Conservation (phyloP, 202 grass and related monocot genomes). For the Dendrocalamus latiflorus region DNA sequence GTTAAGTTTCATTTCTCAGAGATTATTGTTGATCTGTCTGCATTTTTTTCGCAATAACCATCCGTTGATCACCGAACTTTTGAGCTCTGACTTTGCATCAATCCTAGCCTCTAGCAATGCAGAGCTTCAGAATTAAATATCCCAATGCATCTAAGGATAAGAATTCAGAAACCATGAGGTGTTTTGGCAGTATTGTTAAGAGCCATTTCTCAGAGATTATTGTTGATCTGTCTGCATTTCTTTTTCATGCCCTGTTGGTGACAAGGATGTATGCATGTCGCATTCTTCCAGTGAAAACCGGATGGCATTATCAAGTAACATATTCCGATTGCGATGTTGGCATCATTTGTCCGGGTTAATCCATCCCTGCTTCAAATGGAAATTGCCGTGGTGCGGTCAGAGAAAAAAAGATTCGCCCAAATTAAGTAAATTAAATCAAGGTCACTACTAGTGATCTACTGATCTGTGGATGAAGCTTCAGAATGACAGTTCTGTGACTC, state of each 20-base stretch:
- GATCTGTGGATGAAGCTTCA: slow-evolving; percentile 6
- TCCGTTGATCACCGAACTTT: slow-evolving; percentile 23
- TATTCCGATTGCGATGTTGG: background rate
- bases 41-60: background rate
- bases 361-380: background rate
- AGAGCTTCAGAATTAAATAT: slow-evolving; percentile 4
- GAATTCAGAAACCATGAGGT: background rate
- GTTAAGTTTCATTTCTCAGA: background rate
- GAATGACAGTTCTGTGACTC: background rate
- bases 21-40: background rate
- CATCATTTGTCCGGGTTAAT: slow-evolving; percentile 21
- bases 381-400: background rate
- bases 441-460: background rate
- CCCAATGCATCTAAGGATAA: background rate
- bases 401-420: background rate
- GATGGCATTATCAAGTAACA: background rate
- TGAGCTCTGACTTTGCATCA: background rate
- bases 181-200: background rate
- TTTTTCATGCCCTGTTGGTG: background rate
- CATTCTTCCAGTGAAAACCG: background rate
- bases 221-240: background rate
- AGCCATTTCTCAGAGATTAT: background rate
- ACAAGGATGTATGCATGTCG: slow-evolving; percentile 5
- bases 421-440: background rate
- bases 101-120: slow-evolving; percentile 13